These are phyloP conservation scores for Leishmania guyanensis DNA, from an alignment of 208 protist genomes.

Conservation along the genomic window DNA sequence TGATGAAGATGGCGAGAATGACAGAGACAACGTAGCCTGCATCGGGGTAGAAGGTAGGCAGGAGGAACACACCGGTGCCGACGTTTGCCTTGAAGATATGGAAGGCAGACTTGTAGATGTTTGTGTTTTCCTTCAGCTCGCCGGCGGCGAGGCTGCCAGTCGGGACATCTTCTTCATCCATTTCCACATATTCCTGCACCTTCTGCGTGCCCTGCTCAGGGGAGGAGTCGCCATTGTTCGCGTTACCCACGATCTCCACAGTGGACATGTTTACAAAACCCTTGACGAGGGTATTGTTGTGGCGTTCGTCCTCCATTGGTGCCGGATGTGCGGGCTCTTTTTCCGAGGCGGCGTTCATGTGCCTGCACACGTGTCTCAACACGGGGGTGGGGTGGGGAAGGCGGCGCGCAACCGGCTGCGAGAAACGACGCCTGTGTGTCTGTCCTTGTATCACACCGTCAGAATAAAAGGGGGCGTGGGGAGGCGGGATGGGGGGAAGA, in stretches of 20 bases:
- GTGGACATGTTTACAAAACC: slow-evolving; percentile 46
- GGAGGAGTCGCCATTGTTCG: slow-evolving; percentile 1
- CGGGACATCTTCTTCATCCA: slow-evolving; percentile 32
- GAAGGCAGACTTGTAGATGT: slow-evolving; percentile 72
- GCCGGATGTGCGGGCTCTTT: neutral
- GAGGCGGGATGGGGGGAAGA: neutral
- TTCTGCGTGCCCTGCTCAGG: slow-evolving; percentile 22
- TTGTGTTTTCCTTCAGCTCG: slow-evolving; percentile 62
- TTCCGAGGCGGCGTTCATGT: neutral
- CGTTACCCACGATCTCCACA: slow-evolving; percentile 15
- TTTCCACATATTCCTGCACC: slow-evolving; percentile 36
- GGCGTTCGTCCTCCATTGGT: slow-evolving; percentile 26
- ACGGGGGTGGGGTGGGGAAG: neutral
- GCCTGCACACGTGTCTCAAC: neutral
- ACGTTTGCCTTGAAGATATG: slow-evolving; percentile 92
- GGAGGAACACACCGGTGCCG: slow-evolving; percentile 78
- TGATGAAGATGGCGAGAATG: slow-evolving; percentile 56
- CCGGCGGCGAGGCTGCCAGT: slow-evolving; percentile 9
- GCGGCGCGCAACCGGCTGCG: neutral
- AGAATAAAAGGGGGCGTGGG: neutral
- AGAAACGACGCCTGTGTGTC: neutral
- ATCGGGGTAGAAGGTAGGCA: slow-evolving; percentile 81
- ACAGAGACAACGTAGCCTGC: slow-evolving; percentile 59
- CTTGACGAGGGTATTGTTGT: slow-evolving; percentile 35
- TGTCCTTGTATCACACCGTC: neutral